Percentiles rank a stretch among this genome's conserved stretches.
Evolutionary conservation across 495 filamentous ascomycete species (phyloP).

Genomic region (Aspergillus homomorphus): DNA sequence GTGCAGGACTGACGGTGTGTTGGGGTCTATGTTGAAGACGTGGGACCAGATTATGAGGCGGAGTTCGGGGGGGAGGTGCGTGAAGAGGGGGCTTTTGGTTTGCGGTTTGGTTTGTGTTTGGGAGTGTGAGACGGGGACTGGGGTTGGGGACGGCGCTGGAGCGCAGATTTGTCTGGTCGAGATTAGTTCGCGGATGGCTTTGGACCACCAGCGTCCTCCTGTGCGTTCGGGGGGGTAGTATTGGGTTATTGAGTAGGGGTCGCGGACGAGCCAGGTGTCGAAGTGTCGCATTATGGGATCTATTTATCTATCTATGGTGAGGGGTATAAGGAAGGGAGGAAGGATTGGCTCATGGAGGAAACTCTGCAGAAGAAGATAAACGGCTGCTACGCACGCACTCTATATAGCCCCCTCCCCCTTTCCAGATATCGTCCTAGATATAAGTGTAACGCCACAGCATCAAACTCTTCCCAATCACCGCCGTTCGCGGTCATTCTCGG

Average conservation of each 20-base stretch:
- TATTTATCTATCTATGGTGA: not conserved
- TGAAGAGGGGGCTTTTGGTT: constrained; percentile 22
- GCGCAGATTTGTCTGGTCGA: constrained; percentile 41
- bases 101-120: constrained; percentile 27
- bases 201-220: constrained; percentile 42
- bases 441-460: constrained; percentile 1
- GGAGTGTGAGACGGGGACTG: constrained; percentile 19
- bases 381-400: not conserved
- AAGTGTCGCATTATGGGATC: constrained; percentile 45
- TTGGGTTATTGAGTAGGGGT: constrained; percentile 47
- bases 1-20: constrained; percentile 23
- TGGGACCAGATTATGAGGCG: constrained; percentile 55
- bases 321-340: not conserved
- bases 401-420: not conserved
- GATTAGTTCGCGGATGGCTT: constrained; percentile 40
- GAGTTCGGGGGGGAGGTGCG: constrained; percentile 49
- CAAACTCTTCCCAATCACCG: not conserved
- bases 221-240: constrained; percentile 43
- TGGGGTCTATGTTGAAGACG: constrained; percentile 42
- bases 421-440: too few relatives aligned
- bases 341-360: constrained; percentile 4
- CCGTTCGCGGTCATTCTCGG: constrained; percentile 15
- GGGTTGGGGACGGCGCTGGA: constrained; percentile 18
- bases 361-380: not conserved
- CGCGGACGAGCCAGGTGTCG: constrained; percentile 45